Conservation (phyloP, 2,329 filamentous ascomycete species). For the Phialophora expanda region DNA sequence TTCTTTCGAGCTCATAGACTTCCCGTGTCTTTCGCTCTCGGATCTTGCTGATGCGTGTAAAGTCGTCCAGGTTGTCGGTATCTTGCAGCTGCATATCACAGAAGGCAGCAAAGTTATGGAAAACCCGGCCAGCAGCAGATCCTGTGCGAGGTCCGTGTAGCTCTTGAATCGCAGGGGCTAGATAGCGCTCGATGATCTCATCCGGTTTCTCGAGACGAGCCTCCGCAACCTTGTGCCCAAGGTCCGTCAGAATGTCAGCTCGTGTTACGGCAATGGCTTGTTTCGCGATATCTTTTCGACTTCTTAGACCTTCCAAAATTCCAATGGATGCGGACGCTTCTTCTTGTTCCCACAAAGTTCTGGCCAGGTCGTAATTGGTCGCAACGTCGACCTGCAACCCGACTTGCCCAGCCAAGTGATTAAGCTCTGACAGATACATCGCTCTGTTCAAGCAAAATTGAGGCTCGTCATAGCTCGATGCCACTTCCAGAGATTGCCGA, state of each 20-base stretch:
- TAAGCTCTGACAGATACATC: constrained; percentile 78
- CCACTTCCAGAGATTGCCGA: constrained; percentile 74
- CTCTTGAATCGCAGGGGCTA: constrained; percentile 82
- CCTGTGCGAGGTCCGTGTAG: constrained; percentile 71
- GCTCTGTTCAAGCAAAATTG: constrained; percentile 88
- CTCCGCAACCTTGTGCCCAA: constrained; percentile 86
- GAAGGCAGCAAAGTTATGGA: constrained; percentile 92
- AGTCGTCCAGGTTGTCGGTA: constrained; percentile 80
- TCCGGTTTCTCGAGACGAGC: constrained; percentile 91
- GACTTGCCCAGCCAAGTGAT: constrained; percentile 70
- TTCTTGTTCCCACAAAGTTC: constrained; percentile 91
- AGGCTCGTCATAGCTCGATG: constrained; percentile 77
- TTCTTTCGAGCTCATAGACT: constrained; percentile 71
- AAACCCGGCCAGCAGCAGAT: constrained; percentile 81
- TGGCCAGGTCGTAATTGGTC: constrained; percentile 80
- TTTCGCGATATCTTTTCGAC: constrained; percentile 64
- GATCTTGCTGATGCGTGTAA: constrained; percentile 77
- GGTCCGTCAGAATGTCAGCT: constrained; percentile 81
- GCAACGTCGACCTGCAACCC: constrained; percentile 78
- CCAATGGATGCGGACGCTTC: constrained; percentile 87
- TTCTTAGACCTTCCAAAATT: constrained; percentile 78
- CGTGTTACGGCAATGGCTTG: constrained; percentile 75
- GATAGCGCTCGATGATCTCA: constrained; percentile 82
- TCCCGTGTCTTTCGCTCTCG: constrained; percentile 82
- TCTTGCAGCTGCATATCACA: constrained; percentile 94